phyloP scores from a whole-genome alignment of 129 eudicot genomes.

The Daucus carota region DH1_v3.0 NC_030385.2:7380501-7381000 shows the following conservation, averaged over 20 bases:
- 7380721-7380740: slow-evolving; percentile 5
- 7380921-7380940: background rate
- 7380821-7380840: background rate
- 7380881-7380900: background rate
- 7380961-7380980: background rate
- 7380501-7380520: slow-evolving; percentile 8
- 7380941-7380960: background rate
- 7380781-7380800: background rate
- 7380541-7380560: slow-evolving; percentile 8
- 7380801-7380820: background rate
- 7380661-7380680: background rate
- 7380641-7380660: slow-evolving; percentile 1
- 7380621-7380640: background rate
- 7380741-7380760: background rate
- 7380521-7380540: slow-evolving; percentile 1
- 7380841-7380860: background rate
- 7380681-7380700: background rate
- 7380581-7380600: background rate
- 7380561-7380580: slow-evolving; percentile 4
- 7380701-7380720: slow-evolving; percentile 2
- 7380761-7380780: background rate
- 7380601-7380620: background rate
- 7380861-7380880: background rate
- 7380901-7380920: background rate
- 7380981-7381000: background rate